Base-by-base conservation (phyloP, 2,329 filamentous ascomycete genomes). In the Talaromyces sp. region DNA sequence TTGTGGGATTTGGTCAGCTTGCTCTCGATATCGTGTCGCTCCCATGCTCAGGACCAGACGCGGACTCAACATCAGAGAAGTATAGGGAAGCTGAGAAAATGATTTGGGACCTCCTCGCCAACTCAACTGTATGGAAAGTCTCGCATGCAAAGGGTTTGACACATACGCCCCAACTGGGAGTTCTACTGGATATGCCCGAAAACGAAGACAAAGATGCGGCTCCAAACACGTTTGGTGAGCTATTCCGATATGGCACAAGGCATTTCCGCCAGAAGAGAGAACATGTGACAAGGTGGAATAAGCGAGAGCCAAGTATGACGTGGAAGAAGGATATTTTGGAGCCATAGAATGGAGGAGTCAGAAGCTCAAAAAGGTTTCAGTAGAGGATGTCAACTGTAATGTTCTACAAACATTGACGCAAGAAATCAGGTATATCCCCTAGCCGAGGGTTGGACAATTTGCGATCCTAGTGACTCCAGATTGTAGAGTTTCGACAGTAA, bases 191-290 rank as follows among this genome's bases (percentile, higher is more conserved):
- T 56, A 55, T 63, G 61, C 62, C 66, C 16, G 75, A 76, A 58
- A 71, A 77, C 54, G 64, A 69, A 40, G 69, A 68, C 9, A 72
- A 68, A 27, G 72, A 77, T 58, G 64, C 65, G 27, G 68, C 62
- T 12, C 65, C 68, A 3, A 74, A 71, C 2, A 74, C 75, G 0
- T 77, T 76, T 68, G 73, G 70, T 1, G 75, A 75, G 60, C 63
- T 75, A 56, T 61, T 78, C 30, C 64, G 75, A 31, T 75, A 73
- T 50, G 75, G 72, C 0, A 73, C 72, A 42, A 64, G 75, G 1
- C 68, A 75, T 63, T 68, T 75, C 33, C 69, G 73, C 50, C 74
- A 78, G 66, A 73, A 65, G 12, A 68, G 75, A 31, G 73, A 72
- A 9, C 18, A 44, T 40, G 56, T 62, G 6, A 56, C 27, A 27